Base-by-base conservation (phyloP, 345 rosid species). In the Eucalyptus pauciflora region DNA sequence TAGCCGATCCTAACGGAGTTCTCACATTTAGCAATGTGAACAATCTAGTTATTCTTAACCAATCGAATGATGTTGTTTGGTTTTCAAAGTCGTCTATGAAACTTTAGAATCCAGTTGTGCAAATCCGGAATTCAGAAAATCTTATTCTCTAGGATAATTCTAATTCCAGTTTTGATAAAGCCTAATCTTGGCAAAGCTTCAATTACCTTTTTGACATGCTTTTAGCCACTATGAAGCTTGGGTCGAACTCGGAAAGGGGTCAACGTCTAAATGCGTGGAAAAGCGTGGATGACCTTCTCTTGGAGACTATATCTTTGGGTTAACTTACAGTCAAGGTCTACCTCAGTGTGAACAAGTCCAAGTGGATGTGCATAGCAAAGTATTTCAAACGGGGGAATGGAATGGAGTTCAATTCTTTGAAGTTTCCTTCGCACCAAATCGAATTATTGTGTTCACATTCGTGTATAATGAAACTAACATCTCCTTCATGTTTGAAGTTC, bases 111-210 rank as follows among this genome's bases (percentile, higher is more conserved):
- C 91, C 91, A 15, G 76, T 89, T 62, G 87, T 89, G 41, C 89
- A 52, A 90, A 62, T 93, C 81, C 88, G 92, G 49, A 92, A 93
- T 33, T 87, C 92, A 4, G 93, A 94, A 29, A 93, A 94, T 80
- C 90, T 94, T 7, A 87, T 91, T 12, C 87, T 92, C 8, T 88
- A 62, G 69, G 92, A 91, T 8, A 20, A 5, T 15, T 76, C 13
- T 9, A 54, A 16, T 33, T 85, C 3, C 5, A 71, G 18, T 5
- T n/a, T 29, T 50, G 29, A 48, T 81, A 87, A 45, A 76, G 29
- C 46, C 8, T 90, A 24, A n/a, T 20, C 43, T 46, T 94, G 94
- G 94, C 94, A 92, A 56, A 91, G 92, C 60, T 93, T 94, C 33
- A 91, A 93, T 56, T 60, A 89, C 83, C 92, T 91, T 4, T 89